Base-by-base conservation (phyloP, 768 basidiomycete species). In the Boletellus sp. region DNA sequence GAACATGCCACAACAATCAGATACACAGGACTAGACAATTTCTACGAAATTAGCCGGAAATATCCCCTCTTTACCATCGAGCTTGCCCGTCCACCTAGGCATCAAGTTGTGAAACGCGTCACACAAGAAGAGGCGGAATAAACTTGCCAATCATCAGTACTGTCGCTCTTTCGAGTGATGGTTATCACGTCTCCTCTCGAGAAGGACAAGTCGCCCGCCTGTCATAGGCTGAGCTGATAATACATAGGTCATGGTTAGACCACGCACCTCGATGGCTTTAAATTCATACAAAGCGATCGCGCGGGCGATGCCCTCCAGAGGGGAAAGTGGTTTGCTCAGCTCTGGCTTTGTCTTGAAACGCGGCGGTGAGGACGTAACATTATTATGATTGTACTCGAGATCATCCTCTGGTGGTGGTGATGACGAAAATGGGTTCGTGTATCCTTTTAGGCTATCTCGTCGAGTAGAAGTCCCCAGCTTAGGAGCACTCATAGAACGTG, bases 11-110 rank as follows among this genome's bases (percentile, higher is more conserved):
- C 42, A 44, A 12, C 13, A 45, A 26, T 10, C 9, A 3, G 36
- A 35, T 17, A 31, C 22, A 13, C 19, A 48, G 12, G 11, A 15
- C 52, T 62, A 77, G 23, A 75, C 68, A 49, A 89, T 66, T 62
- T 89, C 85, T n/a, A 90, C 85, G 58, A 88, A 89, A 64, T 90
- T 90, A 15, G 89, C 89, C 31, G 89, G 89, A 65, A 92, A 91
- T 39, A 85, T 78, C 0, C 90, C 90, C 55, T 79, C 71, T 34
- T 74, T 65, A 15, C 76, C 77, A 19, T 78, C 68, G 2, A 83
- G 52, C 61, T 79, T 84, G n/a, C 89, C 89, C 13, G 75, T 84
- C 89, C 89, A 91, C 87, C 87, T 89, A 50, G 15, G 33, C 16
- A 6, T 33, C 33, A 19, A 42, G 47, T 47, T 6, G 22, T 31